Evolutionary conservation across 139 green algal genomes (phyloP).

Genomic region (Tetradesmus obliquus): DNA sequence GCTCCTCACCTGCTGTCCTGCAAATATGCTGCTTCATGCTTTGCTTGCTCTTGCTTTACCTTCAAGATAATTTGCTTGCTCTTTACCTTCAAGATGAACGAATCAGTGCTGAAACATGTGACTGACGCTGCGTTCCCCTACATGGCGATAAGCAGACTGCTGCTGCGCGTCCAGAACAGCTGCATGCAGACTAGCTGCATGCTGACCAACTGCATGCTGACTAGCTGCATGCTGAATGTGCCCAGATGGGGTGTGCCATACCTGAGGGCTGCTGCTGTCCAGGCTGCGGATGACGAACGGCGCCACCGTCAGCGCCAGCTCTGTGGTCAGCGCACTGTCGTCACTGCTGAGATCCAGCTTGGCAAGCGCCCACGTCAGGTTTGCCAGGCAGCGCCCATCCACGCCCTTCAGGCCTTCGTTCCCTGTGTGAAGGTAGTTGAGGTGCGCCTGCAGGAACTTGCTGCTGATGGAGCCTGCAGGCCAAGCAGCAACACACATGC

Average conservation of each 20-base stretch:
- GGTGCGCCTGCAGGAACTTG: constrained; percentile 61
- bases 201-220: too few species aligned
- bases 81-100: too few species aligned
- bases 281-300: constrained; percentile 59
- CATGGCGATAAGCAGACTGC: not conserved
- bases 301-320: constrained; percentile 56
- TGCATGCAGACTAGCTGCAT: not conserved
- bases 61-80: too few species aligned
- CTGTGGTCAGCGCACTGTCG: constrained; percentile 48
- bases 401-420: constrained; percentile 61
- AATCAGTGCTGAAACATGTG: too few species aligned
- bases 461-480: constrained; percentile 57
- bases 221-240: too few species aligned
- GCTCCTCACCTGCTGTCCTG: too few species aligned
- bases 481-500: not conserved
- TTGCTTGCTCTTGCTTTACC: too few species aligned
- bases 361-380: constrained; percentile 65
- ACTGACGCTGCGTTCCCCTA: too few species aligned
- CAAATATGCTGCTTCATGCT: too few species aligned
- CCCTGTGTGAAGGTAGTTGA: constrained; percentile 50
- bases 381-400: constrained; percentile 65
- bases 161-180: not conserved
- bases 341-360: constrained; percentile 66
- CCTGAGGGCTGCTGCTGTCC: constrained; percentile 54
- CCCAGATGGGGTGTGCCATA: not conserved